Evolutionary conservation across 768 basidiomycete species (phyloP).

Genomic region (Trametes meyenii): DNA sequence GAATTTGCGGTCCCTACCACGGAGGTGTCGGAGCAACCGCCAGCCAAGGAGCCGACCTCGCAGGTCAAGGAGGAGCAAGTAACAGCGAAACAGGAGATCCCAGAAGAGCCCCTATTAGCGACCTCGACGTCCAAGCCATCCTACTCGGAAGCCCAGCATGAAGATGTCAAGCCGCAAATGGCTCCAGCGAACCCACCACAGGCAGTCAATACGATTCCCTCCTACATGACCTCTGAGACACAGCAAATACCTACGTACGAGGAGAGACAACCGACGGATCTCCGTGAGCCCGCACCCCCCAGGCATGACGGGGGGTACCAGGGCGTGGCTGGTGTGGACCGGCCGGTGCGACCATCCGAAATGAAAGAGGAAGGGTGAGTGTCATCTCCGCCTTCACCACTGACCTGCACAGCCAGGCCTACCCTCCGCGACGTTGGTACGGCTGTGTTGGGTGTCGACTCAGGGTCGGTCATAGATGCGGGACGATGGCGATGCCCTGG

Average conservation of each 20-base stretch:
- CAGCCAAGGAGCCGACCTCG: conserved; percentile 24
- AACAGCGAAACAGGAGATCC: background rate
- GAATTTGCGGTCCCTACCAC: conserved; percentile 56
- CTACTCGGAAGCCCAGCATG: conserved; percentile 4
- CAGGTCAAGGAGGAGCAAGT: conserved; percentile 10
- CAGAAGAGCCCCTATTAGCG: conserved; percentile 3
- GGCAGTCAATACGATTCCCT: conserved; percentile 24
- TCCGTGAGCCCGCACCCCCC: conserved; percentile 43
- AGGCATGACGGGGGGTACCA: conserved; percentile 40
- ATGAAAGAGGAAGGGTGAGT: conserved; percentile 99
- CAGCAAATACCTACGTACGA: conserved; percentile 83
- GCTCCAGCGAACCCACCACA: conserved; percentile 25
- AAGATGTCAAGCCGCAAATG: conserved; percentile 30
- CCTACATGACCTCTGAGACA: conserved; percentile 47
- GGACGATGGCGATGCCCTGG: conserved; percentile 26
- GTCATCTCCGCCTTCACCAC: conserved; percentile 12
- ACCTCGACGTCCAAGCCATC: conserved; percentile 16
- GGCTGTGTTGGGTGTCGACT: conserved; percentile 27
- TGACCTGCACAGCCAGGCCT: conserved; percentile 18
- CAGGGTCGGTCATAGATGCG: conserved; percentile 27
- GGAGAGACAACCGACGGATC: conserved; percentile 59
- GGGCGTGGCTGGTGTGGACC: conserved; percentile 48
- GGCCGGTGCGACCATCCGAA: conserved; percentile 80
- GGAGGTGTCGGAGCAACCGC: conserved; percentile 38
- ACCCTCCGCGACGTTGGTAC: conserved; percentile 10